Conservation (phyloP, 2,329 filamentous ascomycete species). For the Colletotrichum sublineola region DNA sequence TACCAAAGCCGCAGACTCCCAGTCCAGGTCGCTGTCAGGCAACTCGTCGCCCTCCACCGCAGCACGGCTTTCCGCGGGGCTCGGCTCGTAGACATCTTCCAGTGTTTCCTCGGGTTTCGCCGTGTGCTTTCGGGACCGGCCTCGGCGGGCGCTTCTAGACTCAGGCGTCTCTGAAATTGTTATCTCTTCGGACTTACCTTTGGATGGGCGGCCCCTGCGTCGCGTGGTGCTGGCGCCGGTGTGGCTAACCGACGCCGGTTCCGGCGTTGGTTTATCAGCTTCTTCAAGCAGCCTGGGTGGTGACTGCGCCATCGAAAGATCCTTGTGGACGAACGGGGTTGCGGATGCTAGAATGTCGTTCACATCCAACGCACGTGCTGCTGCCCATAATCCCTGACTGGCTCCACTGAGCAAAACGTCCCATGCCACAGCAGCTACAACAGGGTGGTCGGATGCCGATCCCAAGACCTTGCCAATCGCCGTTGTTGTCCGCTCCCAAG, state of each 20-base stretch:
- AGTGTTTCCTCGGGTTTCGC: conserved; percentile 44
- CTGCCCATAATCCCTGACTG: conserved; percentile 70
- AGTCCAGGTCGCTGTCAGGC: conserved; percentile 57
- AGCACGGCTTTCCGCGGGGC: conserved; percentile 49
- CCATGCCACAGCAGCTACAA: conserved; percentile 67
- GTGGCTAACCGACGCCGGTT: conserved; percentile 17
- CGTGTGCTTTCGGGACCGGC: conserved; percentile 48
- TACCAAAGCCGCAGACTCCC: conserved; percentile 61
- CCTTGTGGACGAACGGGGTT: conserved; percentile 49
- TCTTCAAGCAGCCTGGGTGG: conserved; percentile 14
- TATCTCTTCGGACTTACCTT: conserved; percentile 20
- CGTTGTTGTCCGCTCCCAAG: conserved; percentile 60
- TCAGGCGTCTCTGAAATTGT: conserved; percentile 14
- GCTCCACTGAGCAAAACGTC: conserved; percentile 70
- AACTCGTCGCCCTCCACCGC: conserved; percentile 57
- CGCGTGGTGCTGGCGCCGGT: conserved; percentile 26
- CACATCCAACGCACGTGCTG: conserved; percentile 64
- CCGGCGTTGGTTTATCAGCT: conserved; percentile 27
- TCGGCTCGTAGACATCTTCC: conserved; percentile 56
- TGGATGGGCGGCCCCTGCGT: conserved; percentile 22
- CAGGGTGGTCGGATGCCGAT: conserved; percentile 68
- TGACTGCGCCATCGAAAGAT: conserved; percentile 26
- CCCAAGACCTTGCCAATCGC: conserved; percentile 61
- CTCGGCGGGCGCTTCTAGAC: conserved; percentile 44
- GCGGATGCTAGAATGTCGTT: conserved; percentile 60